Conservation (phyloP, 257 asterid species). For the Przewalskia tangutica region DNA sequence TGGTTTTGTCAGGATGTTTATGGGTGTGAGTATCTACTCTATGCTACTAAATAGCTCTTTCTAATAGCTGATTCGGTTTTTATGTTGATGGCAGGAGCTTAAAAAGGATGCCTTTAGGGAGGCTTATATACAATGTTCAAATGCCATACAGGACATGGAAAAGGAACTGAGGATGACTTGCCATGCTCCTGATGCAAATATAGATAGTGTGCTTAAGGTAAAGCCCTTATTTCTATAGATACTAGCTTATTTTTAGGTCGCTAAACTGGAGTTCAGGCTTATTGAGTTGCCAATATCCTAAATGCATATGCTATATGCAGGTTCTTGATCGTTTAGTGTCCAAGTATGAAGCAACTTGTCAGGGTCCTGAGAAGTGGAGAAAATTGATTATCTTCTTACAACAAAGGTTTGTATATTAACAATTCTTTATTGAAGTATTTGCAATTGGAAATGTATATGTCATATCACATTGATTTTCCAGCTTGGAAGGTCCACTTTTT, state of each 20-base stretch:
- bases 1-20: not conserved
- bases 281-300: not conserved
- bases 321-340: slow-evolving; percentile 70
- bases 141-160: slow-evolving; percentile 73
- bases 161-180: slow-evolving; percentile 82
- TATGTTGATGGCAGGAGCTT: slow-evolving; percentile 56
- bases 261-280: not conserved
- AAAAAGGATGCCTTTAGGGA: slow-evolving; percentile 90
- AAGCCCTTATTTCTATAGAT: not conserved
- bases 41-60: not conserved
- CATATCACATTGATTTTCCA: slow-evolving; percentile 20
- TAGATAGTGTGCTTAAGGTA: slow-evolving; percentile 69
- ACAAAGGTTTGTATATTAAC: slow-evolving; percentile 53
- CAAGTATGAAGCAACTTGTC: slow-evolving; percentile 71
- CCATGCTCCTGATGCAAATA: slow-evolving; percentile 68
- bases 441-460: not conserved
- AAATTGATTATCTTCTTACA: slow-evolving; percentile 61
- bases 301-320: slow-evolving; percentile 25
- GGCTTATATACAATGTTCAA: slow-evolving; percentile 69
- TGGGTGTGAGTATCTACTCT: not conserved
- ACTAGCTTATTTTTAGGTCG: not conserved
- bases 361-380: slow-evolving; percentile 97
- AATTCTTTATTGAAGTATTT: not conserved
- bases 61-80: slow-evolving; percentile 8
- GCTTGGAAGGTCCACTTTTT: slow-evolving; percentile 89